Base-by-base conservation (phyloP, 805 yeast species). In the Candida silvicultrix region DNA sequence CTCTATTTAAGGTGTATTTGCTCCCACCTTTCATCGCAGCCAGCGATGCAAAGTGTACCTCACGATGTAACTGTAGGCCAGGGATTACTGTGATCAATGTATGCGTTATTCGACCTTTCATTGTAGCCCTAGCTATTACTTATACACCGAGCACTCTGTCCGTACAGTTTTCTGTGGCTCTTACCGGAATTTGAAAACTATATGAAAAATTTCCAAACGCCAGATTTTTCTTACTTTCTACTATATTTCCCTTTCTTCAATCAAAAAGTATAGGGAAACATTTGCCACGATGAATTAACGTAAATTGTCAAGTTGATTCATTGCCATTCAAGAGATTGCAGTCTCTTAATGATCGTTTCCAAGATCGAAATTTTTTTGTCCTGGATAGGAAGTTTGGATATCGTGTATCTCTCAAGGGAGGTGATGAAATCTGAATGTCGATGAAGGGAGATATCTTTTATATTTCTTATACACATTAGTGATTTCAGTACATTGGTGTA, bases 371-470 rank as follows among this genome's bases (percentile, higher is more conserved):
- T 38, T 49, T 42, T 29, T 38, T 38, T 41, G 45, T 55, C 64
- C 64, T 56, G 54, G 63, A 59, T 59, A 59, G 64, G 64, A 59
- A 59, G 63, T 59, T 59, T 58, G 62, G 54, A 57, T 50, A 44
- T 52, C 60, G 60, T 47, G 46, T 39, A 42, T 45, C 51, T 49
- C 25, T 6, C 44, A 9, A 25, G 16, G 21, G 42, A 44, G 53
- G 53, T 48, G 48, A 46, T 58, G 63, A 56, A 45, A 51, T 56
- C 51, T 51, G 59, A 59, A 59, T 59, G 64, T 59, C 63, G 63
- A 59, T 54, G 57, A 53, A 53, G 52, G 64, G 63, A 56, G 49
- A 58, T 50, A 59, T 51, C 54, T 46, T 44, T 14, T 34, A 18
- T 32, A 32, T 9, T 23, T 20, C 5, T 20, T 20, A 37, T 37